Evolutionary conservation across 352 stramenopile species (phyloP).

Genomic region (Phytophthora sansomeana): DNA sequence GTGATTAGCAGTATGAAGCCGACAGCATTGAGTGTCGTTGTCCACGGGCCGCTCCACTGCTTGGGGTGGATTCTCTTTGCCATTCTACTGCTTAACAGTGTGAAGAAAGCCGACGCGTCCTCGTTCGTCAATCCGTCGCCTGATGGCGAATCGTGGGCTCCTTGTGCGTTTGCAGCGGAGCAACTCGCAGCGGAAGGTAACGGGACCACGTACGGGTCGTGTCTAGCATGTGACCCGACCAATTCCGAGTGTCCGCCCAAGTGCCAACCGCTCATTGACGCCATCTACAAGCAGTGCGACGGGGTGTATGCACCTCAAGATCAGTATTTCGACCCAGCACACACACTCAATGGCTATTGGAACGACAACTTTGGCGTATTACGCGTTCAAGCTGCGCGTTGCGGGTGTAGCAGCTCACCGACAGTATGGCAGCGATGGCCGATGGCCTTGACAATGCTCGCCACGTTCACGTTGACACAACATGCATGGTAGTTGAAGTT

Average conservation of each 20-base stretch:
- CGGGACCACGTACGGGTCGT: constrained; percentile 70
- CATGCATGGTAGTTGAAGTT: neutral
- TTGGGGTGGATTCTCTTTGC: constrained; percentile 25
- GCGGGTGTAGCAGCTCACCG: constrained; percentile 50
- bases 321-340: constrained; percentile 64
- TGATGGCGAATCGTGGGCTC: constrained; percentile 66
- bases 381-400: constrained; percentile 61
- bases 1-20: constrained; percentile 23
- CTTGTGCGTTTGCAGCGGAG: constrained; percentile 56
- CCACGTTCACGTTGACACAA: constrained; percentile 13
- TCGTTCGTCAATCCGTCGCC: constrained; percentile 64
- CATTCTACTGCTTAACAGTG: constrained; percentile 22
- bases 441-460: neutral
- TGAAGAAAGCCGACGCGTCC: constrained; percentile 28
- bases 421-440: constrained; percentile 2
- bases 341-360: constrained; percentile 67
- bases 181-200: constrained; percentile 66
- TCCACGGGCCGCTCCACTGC: constrained; percentile 19
- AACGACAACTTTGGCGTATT: constrained; percentile 66
- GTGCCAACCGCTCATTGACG: constrained; percentile 76
- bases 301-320: constrained; percentile 69
- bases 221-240: constrained; percentile 63
- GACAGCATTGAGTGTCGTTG: constrained; percentile 12
- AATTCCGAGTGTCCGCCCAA: constrained; percentile 64
- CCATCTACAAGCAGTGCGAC: constrained; percentile 73